Evolutionary conservation across 495 filamentous ascomycete species (phyloP).

Genomic region (Lineolata rhizophorae): DNA sequence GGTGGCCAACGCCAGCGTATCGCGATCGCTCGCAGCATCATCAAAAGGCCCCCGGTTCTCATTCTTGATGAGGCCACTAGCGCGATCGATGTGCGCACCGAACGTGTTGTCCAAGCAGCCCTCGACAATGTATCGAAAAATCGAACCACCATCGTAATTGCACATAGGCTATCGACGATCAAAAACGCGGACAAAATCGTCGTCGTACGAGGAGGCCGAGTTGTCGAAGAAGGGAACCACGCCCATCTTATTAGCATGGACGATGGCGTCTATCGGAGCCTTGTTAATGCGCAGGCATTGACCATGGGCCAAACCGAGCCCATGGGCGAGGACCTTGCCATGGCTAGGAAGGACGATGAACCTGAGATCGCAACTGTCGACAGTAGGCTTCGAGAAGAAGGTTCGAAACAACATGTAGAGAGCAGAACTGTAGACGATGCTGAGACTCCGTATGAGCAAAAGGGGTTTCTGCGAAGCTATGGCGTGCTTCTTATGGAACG

Average conservation of each 20-base stretch:
- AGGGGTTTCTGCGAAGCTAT: background rate
- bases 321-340: background rate
- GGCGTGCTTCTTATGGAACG: constrained; percentile 6
- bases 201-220: constrained; percentile 10
- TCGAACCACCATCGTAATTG: constrained; percentile 15
- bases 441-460: too few species aligned
- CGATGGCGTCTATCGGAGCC: constrained; percentile 10
- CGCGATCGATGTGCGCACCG: constrained; percentile 14
- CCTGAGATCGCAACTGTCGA: too few species aligned
- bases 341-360: too few species aligned
- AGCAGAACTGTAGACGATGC: too few species aligned
- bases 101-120: constrained; percentile 13
- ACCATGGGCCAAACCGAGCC: constrained; percentile 1
- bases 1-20: constrained; percentile 15
- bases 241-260: constrained; percentile 8
- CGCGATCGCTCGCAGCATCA: constrained; percentile 14
- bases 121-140: constrained; percentile 12
- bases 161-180: constrained; percentile 14
- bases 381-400: constrained; percentile 1
- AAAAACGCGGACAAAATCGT: constrained; percentile 15
- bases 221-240: constrained; percentile 14
- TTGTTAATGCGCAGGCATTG: constrained; percentile 12
- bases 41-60: constrained; percentile 14
- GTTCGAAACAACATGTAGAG: constrained; percentile 7
- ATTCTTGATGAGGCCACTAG: constrained; percentile 18